Conservation (phyloP, 306 rosid genomes). For the Morella rubra region DNA sequence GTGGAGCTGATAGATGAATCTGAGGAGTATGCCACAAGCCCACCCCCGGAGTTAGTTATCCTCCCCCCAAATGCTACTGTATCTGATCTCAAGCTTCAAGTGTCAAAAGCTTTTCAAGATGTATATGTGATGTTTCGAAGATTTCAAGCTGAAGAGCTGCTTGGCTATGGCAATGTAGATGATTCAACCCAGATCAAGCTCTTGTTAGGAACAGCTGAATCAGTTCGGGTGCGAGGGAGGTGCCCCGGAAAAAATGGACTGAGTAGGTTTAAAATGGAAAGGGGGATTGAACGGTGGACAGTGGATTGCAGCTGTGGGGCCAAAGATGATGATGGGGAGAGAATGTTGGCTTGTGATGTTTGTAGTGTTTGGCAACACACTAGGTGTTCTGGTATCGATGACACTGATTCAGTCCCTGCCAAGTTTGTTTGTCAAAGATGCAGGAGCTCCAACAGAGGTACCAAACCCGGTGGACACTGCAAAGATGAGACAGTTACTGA, state of each 20-base stretch:
- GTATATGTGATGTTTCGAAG: conserved; percentile 66
- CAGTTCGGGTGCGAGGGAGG: conserved; percentile 60
- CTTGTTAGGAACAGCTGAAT: conserved; percentile 52
- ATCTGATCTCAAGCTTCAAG: conserved; percentile 68
- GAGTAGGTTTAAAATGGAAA: conserved; percentile 80
- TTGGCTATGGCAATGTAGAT: conserved; percentile 63
- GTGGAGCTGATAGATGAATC: conserved; percentile 62
- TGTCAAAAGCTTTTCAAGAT: conserved; percentile 78
- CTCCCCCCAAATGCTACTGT: conserved; percentile 59
- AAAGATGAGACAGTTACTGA: conserved; percentile 47
- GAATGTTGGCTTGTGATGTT: conserved; percentile 87
- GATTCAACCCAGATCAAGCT: conserved; percentile 66
- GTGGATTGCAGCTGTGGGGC: conserved; percentile 94
- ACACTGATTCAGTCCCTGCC: conserved; percentile 63
- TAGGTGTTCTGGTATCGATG: conserved; percentile 72
- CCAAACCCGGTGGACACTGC: conserved; percentile 45
- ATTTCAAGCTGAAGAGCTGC: conserved; percentile 70
- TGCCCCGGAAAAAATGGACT: conserved; percentile 62
- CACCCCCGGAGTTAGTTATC: conserved; percentile 70
- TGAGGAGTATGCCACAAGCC: conserved; percentile 43
- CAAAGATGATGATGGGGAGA: conserved; percentile 93
- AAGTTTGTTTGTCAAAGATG: conserved; percentile 71
- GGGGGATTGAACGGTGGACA: conserved; percentile 93
- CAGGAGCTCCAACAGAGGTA: conserved; percentile 34
- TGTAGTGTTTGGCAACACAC: conserved; percentile 96